These are phyloP conservation scores for Gentiana straminea DNA, from an alignment of 257 asterid genomes.

Conservation along the genomic window DNA sequence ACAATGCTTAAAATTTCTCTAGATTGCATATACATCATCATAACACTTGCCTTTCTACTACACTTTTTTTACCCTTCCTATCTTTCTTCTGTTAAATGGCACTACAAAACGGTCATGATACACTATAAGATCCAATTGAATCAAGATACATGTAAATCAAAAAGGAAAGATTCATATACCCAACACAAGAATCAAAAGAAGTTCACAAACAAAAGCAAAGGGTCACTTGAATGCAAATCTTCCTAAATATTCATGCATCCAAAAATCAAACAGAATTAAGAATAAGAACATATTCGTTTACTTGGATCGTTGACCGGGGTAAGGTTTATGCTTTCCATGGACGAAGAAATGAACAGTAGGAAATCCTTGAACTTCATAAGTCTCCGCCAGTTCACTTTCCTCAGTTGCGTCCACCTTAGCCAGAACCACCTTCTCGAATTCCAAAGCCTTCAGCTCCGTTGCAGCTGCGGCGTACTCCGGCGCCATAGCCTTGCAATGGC, in stretches of 20 bases:
- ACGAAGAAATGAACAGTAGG: conserved; percentile 72
- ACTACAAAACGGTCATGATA: too few species aligned
- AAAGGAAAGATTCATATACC: too few species aligned
- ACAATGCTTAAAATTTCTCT: too few species aligned
- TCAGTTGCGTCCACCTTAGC: conserved; percentile 77
- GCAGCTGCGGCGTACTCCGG: conserved; percentile 91
- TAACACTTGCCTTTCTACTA: too few species aligned
- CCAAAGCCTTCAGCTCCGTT: conserved; percentile 58
- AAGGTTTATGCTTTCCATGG: conserved; percentile 66
- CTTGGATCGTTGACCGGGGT: conserved; percentile 69
- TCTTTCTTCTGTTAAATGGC: too few species aligned
- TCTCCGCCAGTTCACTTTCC: conserved; percentile 68
- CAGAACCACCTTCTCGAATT: conserved; percentile 48
- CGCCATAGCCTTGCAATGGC: conserved; percentile 68
- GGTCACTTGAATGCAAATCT: background rate
- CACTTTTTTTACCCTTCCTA: too few species aligned
- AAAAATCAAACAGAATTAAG: background rate
- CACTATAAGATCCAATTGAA: too few species aligned
- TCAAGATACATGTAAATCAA: too few species aligned
- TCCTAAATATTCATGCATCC: background rate
- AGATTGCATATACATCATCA: too few species aligned
- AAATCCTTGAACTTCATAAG: conserved; percentile 68
- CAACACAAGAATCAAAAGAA: background rate
- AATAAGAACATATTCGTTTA: conserved; percentile 8
- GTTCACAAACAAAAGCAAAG: background rate